These are phyloP conservation scores for Ascochyta koolunga DNA, from an alignment of 2,329 filamentous ascomycete species.

Conservation along the genomic window DNA sequence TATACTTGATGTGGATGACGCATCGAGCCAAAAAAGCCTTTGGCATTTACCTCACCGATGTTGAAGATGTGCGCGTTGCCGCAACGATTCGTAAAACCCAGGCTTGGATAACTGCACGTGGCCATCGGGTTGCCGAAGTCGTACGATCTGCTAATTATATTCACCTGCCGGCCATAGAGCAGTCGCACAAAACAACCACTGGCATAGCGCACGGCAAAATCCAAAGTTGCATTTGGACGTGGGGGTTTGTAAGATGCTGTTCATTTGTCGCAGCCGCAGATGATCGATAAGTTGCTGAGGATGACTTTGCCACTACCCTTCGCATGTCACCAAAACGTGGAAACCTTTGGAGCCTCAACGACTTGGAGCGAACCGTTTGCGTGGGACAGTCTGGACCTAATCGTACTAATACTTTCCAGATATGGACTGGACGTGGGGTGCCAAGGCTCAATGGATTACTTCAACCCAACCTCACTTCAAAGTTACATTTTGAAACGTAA, in stretches of 20 bases:
- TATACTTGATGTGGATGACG: neutral
- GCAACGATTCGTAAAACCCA: slow-evolving; percentile 1
- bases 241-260: neutral
- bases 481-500: neutral
- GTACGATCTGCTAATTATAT: neutral
- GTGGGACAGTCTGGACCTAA: slow-evolving; percentile 2
- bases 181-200: neutral
- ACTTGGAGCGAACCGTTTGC: slow-evolving; percentile 1
- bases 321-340: neutral
- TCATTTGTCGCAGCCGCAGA: neutral
- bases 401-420: slow-evolving; percentile 1
- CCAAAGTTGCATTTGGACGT: neutral
- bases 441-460: neutral
- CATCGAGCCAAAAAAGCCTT: neutral
- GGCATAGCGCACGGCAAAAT: neutral
- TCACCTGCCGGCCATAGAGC: neutral
- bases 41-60: neutral
- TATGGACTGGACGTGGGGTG: slow-evolving; percentile 1
- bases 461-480: slow-evolving; percentile 2
- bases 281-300: slow-evolving; percentile 1
- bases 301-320: slow-evolving; percentile 3
- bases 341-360: slow-evolving; percentile 4
- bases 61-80: neutral
- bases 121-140: slow-evolving; percentile 1
- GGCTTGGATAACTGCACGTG: neutral